phyloP scores from a whole-genome alignment of 2,329 filamentous ascomycete species.

The Aschersonia sp. region DNA sequence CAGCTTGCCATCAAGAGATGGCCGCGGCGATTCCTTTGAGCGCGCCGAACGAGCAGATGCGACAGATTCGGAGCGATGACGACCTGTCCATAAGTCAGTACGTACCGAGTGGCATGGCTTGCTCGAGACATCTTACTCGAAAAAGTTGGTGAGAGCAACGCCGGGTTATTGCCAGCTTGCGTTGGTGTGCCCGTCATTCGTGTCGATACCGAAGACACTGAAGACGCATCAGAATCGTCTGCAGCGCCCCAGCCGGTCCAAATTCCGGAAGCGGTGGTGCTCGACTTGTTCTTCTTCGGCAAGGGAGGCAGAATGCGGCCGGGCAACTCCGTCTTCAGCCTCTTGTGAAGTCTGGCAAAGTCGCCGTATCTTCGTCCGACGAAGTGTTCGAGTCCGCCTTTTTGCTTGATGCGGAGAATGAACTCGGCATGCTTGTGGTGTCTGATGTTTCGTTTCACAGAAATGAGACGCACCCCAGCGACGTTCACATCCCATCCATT shows the following conservation, averaged over 20 bases:
- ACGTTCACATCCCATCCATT: slow-evolving; percentile 98
- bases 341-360: slow-evolving; percentile 67
- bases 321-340: slow-evolving; percentile 69
- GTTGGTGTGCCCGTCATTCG: slow-evolving; percentile 30
- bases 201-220: slow-evolving; percentile 68
- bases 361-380: slow-evolving; percentile 80
- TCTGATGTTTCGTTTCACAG: slow-evolving; percentile 72
- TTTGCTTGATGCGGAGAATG: slow-evolving; percentile 69
- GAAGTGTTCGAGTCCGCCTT: slow-evolving; percentile 61
- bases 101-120: not conserved
- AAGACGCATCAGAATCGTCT: slow-evolving; percentile 62
- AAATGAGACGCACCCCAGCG: slow-evolving; percentile 69
- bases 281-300: slow-evolving; percentile 82
- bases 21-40: slow-evolving; percentile 15
- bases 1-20: slow-evolving; percentile 16
- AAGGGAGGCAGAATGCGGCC: slow-evolving; percentile 79
- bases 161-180: slow-evolving; percentile 8
- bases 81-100: not conserved
- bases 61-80: slow-evolving; percentile 12
- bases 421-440: slow-evolving; percentile 94
- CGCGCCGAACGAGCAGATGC: slow-evolving; percentile 16
- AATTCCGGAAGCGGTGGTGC: slow-evolving; percentile 48
- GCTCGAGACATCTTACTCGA: not conserved
- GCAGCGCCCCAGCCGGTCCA: slow-evolving; percentile 36
- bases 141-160: slow-evolving; percentile 15